Base-by-base conservation (phyloP, 2,329 filamentous ascomycete genomes). In the Phoma herbarum region DNA sequence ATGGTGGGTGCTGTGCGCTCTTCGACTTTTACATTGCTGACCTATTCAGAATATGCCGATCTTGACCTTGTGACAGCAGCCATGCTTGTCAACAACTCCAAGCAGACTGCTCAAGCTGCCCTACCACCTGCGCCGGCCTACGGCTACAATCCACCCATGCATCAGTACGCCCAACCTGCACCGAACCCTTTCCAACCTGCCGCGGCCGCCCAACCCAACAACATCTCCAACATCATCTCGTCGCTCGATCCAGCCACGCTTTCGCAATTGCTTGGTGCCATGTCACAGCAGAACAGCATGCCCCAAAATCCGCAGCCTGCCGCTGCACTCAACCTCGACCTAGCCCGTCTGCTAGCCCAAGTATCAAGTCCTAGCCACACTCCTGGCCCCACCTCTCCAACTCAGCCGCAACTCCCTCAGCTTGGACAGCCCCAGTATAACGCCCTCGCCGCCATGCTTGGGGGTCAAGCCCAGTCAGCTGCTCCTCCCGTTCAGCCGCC, bases 51-150 rank as follows among this genome's bases (percentile, higher is more conserved):
- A 74, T 98, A 98, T 74, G 86, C 90, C 57, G 88, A 93, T 67
- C 83, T 97, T 2, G 90, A 96, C 33, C 90, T 93, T 0, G 77
- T 81, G 6, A 88, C 93, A 44, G 92, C 91, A 4, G 91, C 90
- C 16, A 91, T 96, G 67, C 86, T 98, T 16, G 90, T 96, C 57
- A 76, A 89, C 41, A 86, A 92, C 58, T 86, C 89, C 50, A 93
- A 91, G 75, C 78, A 83, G 62, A 81, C 74, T 23, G 70, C 79
- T 7, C 70, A 69, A 44, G 65, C 70, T 16, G 68, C 69, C 8
- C 78, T 71, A 71, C 68, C 69, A 68, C 73, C 67, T 33, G 63
- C 62, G 23, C 67, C 75, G 64, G 49, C 66, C 2, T 73, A 71
- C 50, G 66, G 64, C 26, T 71, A 72, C 52, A 61, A 62, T 42